Evolutionary conservation across 305 asterid genomes (phyloP), one percentile per base, ranked within the genome.

Genomic region (Solanum hybrid): DNA sequence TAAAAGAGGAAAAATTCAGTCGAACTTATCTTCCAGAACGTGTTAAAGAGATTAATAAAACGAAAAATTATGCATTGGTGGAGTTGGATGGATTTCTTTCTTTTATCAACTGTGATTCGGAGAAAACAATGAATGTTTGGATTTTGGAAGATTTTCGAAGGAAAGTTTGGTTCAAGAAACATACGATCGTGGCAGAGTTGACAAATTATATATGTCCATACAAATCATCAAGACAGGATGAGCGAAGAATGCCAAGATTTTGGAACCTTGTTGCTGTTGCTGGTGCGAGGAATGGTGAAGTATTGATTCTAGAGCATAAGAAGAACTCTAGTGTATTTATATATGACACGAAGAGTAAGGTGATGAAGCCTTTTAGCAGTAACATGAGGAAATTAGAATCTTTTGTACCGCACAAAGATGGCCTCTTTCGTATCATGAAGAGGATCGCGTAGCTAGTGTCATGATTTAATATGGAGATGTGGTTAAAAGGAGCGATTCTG

Each of bases 121-220:
- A 72, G 4, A 26, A 0, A 3, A 22, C 26, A 72, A 33, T 89
- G 12, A 85, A 86, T 79, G 51, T 89, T 36, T 91, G 91, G 92
- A 9, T 79, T 61, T 26, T 79, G 90, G 87, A 91, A 7, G 89
- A 91, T 24, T 73, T 73, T 11, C 33, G 7, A n/a, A 86, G 75
- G 70, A 57, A 51, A 38, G 14, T 79, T 24, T 91, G 92, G 92
- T 89, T 7, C 72, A 89, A 91, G 90, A 89, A 87, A 45, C 90
- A 80, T 33, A 89, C n/a, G 1, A 86, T 87, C 10, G 31, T 13
- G 11, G 14, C 61, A 34, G 89, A 77, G 33, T 38, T 36, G 41
- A 26, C 61, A 22, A 80, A 89, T 20, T 83, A 45, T 34, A 10
- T 75, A 12, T 34, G 24, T 57, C 81, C 87, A 5, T 20, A 39